Evolutionary conservation across 2,329 filamentous ascomycete species (phyloP).

Genomic region (Pyrenochaeta sp.): DNA sequence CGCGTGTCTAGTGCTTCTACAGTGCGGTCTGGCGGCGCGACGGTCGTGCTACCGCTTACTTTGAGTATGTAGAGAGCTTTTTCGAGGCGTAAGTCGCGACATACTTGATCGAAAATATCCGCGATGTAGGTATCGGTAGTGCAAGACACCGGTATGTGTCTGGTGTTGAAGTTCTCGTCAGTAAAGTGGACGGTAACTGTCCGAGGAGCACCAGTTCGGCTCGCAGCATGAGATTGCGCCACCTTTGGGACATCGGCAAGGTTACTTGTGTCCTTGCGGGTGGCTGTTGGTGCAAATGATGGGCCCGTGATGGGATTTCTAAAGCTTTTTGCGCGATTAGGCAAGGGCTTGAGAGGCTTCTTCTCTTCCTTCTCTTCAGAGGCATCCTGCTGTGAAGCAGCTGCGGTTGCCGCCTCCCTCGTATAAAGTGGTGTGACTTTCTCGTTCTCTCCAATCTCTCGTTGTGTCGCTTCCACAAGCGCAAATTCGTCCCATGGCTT

Average conservation of each 20-base stretch:
- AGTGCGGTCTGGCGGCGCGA: constrained; percentile 78
- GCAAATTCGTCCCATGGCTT: constrained; percentile 86
- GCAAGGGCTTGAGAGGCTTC: constrained; percentile 39
- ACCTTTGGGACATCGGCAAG: constrained; percentile 55
- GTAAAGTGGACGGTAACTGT: constrained; percentile 76
- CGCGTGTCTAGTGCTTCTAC: constrained; percentile 81
- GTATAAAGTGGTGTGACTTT: constrained; percentile 72
- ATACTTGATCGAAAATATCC: constrained; percentile 81
- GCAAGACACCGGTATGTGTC: constrained; percentile 76
- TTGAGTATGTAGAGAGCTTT: constrained; percentile 82
- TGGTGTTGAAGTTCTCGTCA: constrained; percentile 73
- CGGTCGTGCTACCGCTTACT: constrained; percentile 75
- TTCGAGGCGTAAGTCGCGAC: constrained; percentile 78
- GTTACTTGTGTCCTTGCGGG: constrained; percentile 56
- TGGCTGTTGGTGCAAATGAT: constrained; percentile 57
- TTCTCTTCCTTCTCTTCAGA: constrained; percentile 29
- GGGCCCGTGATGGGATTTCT: constrained; percentile 61
- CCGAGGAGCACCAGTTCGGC: constrained; percentile 73
- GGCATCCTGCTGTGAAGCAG: constrained; percentile 30
- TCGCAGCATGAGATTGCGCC: constrained; percentile 55
- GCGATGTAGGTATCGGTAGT: constrained; percentile 85
- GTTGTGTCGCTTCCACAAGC: constrained; percentile 74
- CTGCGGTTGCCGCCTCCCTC: constrained; percentile 57
- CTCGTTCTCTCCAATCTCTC: constrained; percentile 75
- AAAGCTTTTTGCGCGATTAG: constrained; percentile 52